Evolutionary conservation across 2,329 filamentous ascomycete species (phyloP).

Genomic region (Exophiala bonariae): DNA sequence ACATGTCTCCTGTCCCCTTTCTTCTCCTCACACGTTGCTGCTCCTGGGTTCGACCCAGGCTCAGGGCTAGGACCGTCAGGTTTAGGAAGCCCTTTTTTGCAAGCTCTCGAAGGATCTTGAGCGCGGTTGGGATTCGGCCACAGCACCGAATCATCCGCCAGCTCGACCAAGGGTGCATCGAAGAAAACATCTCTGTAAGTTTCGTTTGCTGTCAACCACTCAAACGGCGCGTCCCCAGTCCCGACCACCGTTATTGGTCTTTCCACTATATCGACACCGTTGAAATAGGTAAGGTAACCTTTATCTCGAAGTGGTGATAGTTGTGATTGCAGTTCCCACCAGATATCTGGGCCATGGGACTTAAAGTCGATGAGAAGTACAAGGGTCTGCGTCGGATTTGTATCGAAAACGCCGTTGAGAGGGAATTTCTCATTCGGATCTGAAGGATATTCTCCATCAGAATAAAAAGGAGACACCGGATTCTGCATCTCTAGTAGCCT

Average conservation of each 20-base stretch:
- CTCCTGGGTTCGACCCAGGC: neutral
- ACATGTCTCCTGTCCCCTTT: neutral
- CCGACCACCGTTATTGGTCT: constrained; percentile 55
- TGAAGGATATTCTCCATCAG: constrained; percentile 9
- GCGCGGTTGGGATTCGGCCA: neutral
- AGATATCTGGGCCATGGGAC: constrained; percentile 38
- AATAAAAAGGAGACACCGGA: constrained; percentile 37
- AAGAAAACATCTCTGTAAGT: constrained; percentile 57
- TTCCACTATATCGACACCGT: constrained; percentile 38
- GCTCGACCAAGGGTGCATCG: constrained; percentile 49
- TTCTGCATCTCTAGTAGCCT: constrained; percentile 52
- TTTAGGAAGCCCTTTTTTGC: neutral
- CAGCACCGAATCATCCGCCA: neutral
- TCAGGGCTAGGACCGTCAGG: too few relatives aligned
- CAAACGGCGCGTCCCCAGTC: constrained; percentile 53
- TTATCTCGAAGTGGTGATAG: constrained; percentile 47
- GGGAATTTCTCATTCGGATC: constrained; percentile 16
- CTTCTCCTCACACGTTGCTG: neutral
- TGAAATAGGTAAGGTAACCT: constrained; percentile 52
- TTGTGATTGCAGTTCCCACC: constrained; percentile 37
- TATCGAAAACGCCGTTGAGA: constrained; percentile 51
- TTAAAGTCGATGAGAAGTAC: constrained; percentile 56
- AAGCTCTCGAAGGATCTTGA: neutral
- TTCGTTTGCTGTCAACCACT: constrained; percentile 42
- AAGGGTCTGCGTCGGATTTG: constrained; percentile 47